phyloP scores from a whole-genome alignment of 768 basidiomycete genomes.

The Mycena filopes region DNA sequence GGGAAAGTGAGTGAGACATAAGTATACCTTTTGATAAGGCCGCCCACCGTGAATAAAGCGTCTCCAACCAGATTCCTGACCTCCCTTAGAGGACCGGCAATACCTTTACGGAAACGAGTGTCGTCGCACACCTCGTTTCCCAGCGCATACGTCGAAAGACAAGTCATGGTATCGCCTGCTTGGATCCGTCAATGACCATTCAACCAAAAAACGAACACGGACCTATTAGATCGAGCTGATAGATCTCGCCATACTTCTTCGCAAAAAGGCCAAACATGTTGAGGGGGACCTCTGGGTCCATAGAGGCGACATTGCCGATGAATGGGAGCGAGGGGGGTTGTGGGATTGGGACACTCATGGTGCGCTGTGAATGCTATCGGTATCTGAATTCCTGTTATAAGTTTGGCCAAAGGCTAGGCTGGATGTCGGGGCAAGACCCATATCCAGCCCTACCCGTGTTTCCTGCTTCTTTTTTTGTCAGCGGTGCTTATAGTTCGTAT shows the following conservation, averaged over 20 bases:
- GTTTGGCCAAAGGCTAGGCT: too few relatives aligned
- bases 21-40: neutral
- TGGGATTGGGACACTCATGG: conserved; percentile 52
- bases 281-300: conserved; percentile 50
- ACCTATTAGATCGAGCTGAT: too few relatives aligned
- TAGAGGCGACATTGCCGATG: conserved; percentile 49
- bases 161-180: conserved; percentile 39
- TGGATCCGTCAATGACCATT: too few relatives aligned
- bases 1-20: neutral
- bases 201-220: too few relatives aligned
- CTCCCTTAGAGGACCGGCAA: conserved; percentile 43
- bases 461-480: too few relatives aligned
- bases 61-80: conserved; percentile 52
- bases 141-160: conserved; percentile 47
- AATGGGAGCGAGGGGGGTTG: conserved; percentile 53
- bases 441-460: too few relatives aligned
- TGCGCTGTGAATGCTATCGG: too few relatives aligned
- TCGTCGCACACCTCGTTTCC: conserved; percentile 55
- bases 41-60: conserved; percentile 52
- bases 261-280: conserved; percentile 47
- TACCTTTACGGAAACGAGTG: conserved; percentile 51
- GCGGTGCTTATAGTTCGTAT: too few relatives aligned
- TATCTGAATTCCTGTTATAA: too few relatives aligned
- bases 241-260: conserved; percentile 55
- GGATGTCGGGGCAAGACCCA: too few relatives aligned